Conservation (phyloP, 257 asterid genomes). For the Eustoma russellianum region DNA sequence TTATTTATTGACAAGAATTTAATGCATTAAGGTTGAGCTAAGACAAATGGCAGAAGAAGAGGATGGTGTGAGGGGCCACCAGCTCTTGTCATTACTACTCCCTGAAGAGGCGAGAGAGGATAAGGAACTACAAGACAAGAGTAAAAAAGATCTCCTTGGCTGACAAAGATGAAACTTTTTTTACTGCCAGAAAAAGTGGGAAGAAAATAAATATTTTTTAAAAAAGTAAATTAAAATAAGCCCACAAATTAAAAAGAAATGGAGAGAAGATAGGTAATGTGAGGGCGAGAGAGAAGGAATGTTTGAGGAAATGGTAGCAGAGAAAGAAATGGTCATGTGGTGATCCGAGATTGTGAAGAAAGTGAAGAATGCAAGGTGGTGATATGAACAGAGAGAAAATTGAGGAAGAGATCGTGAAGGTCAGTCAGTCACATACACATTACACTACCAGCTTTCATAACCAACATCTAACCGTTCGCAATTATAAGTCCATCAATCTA, state of each 20-base stretch:
- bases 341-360: slow-evolving; percentile 55
- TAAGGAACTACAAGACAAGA: slow-evolving; percentile 1
- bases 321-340: slow-evolving; percentile 49
- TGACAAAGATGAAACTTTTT: not conserved
- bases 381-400: slow-evolving; percentile 13
- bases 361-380: slow-evolving; percentile 18
- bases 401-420: slow-evolving; percentile 22
- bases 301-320: slow-evolving; percentile 20
- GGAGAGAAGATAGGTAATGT: slow-evolving; percentile 12
- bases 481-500: too few species aligned
- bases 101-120: not conserved
- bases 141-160: not conserved
- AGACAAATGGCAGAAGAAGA: slow-evolving; percentile 5
- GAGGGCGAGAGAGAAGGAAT: slow-evolving; percentile 16
- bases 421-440: slow-evolving; percentile 5
- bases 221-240: too few species aligned
- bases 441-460: slow-evolving; percentile 4
- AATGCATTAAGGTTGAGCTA: not conserved
- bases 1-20: slow-evolving; percentile 47
- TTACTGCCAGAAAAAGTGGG: not conserved
- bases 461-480: not conserved
- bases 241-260: not conserved
- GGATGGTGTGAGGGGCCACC: not conserved
- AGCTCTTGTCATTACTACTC: too few species aligned
- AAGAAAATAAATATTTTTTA: too few species aligned